Evolutionary conservation across 495 filamentous ascomycete genomes (phyloP).

Genomic region (Paragyromitra xinjiangensis): DNA sequence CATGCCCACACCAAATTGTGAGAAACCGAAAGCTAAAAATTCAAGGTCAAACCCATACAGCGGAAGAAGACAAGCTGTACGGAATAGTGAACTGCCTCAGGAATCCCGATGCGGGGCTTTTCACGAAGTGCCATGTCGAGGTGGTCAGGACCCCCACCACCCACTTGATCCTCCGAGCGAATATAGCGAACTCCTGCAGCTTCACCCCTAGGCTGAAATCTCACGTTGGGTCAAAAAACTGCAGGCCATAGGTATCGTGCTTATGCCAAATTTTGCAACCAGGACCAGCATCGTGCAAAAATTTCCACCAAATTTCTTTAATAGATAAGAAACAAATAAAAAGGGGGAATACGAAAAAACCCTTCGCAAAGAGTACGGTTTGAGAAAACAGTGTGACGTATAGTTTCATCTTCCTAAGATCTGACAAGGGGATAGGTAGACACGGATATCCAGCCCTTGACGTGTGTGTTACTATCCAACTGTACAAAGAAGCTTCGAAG

Average conservation of each 20-base stretch:
- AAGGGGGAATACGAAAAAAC: slow-evolving; percentile 23
- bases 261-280: slow-evolving; percentile 4
- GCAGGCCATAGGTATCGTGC: slow-evolving; percentile 24
- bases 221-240: slow-evolving; percentile 4
- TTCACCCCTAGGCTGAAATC: slow-evolving; percentile 16
- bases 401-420: slow-evolving; percentile 29
- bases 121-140: slow-evolving; percentile 18
- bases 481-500: slow-evolving; percentile 37
- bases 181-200: slow-evolving; percentile 42
- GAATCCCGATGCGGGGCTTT: slow-evolving; percentile 48
- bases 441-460: slow-evolving; percentile 9
- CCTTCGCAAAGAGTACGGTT: slow-evolving; percentile 24
- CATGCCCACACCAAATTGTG: slow-evolving; percentile 34
- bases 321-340: slow-evolving; percentile 5
- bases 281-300: slow-evolving; percentile 18
- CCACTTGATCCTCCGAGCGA: slow-evolving; percentile 18
- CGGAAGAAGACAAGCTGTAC: slow-evolving; percentile 29
- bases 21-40: slow-evolving; percentile 30
- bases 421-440: slow-evolving; percentile 19
- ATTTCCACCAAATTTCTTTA: not conserved
- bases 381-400: slow-evolving; percentile 36
- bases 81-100: slow-evolving; percentile 37
- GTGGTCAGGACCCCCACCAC: slow-evolving; percentile 36
- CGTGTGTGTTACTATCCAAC: slow-evolving; percentile 39
- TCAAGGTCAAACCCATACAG: slow-evolving; percentile 24